A percentile compares a stretch with the other conserved stretches of the same genome.
These are phyloP conservation scores for Irpex sp. DNA, from an alignment of 1,284 basidiomycete genomes.

Conservation along the genomic window DNA sequence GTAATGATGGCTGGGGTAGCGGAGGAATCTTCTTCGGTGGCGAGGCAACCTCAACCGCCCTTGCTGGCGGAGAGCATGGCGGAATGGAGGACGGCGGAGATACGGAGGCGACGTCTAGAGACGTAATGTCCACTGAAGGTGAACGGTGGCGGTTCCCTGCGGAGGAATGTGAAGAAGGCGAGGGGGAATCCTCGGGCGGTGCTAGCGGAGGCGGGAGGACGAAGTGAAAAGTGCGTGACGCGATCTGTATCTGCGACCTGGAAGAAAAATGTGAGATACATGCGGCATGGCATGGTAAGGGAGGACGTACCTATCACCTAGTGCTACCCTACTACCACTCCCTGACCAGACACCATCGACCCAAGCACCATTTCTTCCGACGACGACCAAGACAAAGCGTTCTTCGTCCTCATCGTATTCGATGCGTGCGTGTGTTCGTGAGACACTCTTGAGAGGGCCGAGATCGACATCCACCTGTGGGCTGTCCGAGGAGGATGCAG, in stretches of 20 bases:
- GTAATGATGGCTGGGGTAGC: slow-evolving; percentile 40
- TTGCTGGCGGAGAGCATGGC: slow-evolving; percentile 61
- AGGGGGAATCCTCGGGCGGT: slow-evolving; percentile 70
- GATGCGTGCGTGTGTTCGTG: slow-evolving; percentile 92
- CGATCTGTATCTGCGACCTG: slow-evolving; percentile 98
- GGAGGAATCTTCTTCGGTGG: slow-evolving; percentile 30
- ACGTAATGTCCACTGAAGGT: slow-evolving; percentile 71
- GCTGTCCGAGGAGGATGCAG: slow-evolving; percentile 39
- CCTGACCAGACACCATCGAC: slow-evolving; percentile 95
- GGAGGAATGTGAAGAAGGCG: slow-evolving; percentile 66
- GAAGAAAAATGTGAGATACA: slow-evolving; percentile 11
- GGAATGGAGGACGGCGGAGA: slow-evolving; percentile 79
- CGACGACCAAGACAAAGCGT: slow-evolving; percentile 87
- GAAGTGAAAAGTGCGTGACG: slow-evolving; percentile 96
- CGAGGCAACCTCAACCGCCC: slow-evolving; percentile 28
- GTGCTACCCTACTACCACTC: slow-evolving; percentile 79
- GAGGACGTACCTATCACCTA: slow-evolving; percentile 71
- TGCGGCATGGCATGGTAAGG: not conserved
- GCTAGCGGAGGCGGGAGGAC: slow-evolving; percentile 78
- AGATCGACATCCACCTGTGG: slow-evolving; percentile 89
- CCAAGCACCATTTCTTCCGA: slow-evolving; percentile 96
- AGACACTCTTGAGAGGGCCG: slow-evolving; percentile 95
- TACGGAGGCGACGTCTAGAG: slow-evolving; percentile 76
- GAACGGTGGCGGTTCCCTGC: slow-evolving; percentile 54
- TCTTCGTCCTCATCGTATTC: slow-evolving; percentile 87